Evolutionary conservation across 768 basidiomycete species (phyloP).

Genomic region (Mycena filopes): DNA sequence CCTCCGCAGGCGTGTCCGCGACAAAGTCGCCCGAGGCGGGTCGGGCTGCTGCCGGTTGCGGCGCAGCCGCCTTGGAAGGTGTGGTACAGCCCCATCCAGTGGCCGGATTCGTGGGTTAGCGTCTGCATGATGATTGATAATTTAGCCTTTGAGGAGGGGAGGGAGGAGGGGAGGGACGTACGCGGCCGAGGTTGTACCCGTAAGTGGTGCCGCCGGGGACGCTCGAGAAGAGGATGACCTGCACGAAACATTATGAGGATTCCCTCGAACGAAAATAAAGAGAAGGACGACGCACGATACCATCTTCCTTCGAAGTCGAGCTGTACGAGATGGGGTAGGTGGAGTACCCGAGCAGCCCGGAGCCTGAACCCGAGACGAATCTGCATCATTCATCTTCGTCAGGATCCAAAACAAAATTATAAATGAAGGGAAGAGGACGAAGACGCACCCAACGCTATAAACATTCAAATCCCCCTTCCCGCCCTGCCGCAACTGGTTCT

Average conservation of each 20-base stretch:
- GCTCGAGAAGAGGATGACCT: constrained; percentile 50
- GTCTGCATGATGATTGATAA: constrained; percentile 42
- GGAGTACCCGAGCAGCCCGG: constrained; percentile 62
- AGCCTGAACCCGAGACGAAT: constrained; percentile 49
- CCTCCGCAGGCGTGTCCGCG: constrained; percentile 42
- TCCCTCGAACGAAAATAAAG: too few species aligned
- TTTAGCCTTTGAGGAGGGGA: neutral
- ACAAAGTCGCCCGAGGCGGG: constrained; percentile 39
- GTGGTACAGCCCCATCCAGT: constrained; percentile 70
- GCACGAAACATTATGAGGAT: too few species aligned
- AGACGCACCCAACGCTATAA: constrained; percentile 60
- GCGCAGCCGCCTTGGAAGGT: constrained; percentile 58
- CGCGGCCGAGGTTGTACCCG: constrained; percentile 56
- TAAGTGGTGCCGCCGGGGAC: constrained; percentile 53
- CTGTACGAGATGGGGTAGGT: constrained; percentile 61
- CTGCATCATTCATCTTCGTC: constrained; percentile 30
- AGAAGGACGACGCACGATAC: constrained; percentile 40
- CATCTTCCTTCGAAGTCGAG: constrained; percentile 57
- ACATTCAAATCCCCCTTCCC: constrained; percentile 55
- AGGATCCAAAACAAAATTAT: neutral
- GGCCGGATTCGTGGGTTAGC: constrained; percentile 67
- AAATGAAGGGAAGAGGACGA: neutral
- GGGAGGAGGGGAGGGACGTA: constrained; percentile 26
- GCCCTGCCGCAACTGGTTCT: constrained; percentile 55
- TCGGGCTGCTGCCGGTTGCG: constrained; percentile 39